Percentiles rank a stretch among this genome's conserved stretches.
These are phyloP conservation scores for Chamaenerion angustifolium DNA, from an alignment of 345 rosid species.

Conservation along the genomic window DNA sequence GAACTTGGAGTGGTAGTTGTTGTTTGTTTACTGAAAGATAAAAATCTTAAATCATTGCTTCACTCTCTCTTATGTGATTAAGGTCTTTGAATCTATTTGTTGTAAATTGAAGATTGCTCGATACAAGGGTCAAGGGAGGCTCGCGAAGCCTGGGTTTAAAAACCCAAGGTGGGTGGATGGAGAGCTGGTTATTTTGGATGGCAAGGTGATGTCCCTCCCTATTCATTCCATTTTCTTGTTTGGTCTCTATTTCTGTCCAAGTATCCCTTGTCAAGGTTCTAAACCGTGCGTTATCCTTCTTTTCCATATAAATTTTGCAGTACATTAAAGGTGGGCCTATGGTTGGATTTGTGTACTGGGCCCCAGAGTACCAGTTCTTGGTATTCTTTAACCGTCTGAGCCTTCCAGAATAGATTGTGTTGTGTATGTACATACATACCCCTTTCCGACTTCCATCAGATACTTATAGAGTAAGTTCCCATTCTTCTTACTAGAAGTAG, in stretches of 20 bases:
- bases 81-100: constrained; percentile 3
- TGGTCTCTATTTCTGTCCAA: background rate
- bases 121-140: constrained; percentile 93
- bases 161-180: constrained; percentile 98
- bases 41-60: background rate
- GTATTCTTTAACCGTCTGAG: constrained; percentile 77
- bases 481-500: background rate
- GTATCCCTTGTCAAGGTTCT: background rate
- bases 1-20: constrained; percentile 83
- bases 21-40: background rate
- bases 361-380: constrained; percentile 90
- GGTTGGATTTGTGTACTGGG: constrained; percentile 91
- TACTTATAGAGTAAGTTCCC: background rate
- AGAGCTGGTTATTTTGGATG: constrained; percentile 87
- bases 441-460: background rate
- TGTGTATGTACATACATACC: constrained; percentile 9
- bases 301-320: constrained; percentile 27
- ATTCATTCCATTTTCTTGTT: background rate
- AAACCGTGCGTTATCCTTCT: no score
- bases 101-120: constrained; percentile 51
- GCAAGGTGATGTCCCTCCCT: constrained; percentile 52
- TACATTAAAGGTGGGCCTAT: constrained; percentile 88
- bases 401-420: constrained; percentile 41
- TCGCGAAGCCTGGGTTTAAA: constrained; percentile 77
- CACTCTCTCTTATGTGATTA: background rate